These are phyloP conservation scores for Panaeolus papilionaceus DNA, from an alignment of 768 basidiomycete genomes.

Conservation along the genomic window DNA sequence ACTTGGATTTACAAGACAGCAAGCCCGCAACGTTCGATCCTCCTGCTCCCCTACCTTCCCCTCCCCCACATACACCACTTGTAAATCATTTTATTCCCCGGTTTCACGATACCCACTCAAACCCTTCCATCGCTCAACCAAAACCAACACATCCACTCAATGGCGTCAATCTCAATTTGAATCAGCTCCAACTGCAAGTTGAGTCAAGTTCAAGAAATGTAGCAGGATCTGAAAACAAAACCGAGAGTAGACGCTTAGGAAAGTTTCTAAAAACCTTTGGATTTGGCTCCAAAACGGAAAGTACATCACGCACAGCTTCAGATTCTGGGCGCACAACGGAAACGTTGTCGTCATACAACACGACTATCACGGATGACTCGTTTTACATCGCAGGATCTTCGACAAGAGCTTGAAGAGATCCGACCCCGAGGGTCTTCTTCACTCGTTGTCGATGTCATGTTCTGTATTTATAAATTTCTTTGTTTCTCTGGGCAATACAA, in stretches of 20 bases:
- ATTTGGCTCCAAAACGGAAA: slow-evolving; percentile 4
- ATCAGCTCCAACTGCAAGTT: slow-evolving; percentile 29
- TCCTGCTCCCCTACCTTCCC: not conserved
- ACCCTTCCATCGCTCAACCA: slow-evolving; percentile 23
- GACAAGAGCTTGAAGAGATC: not conserved
- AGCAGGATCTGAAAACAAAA: slow-evolving; percentile 8
- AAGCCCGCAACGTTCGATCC: slow-evolving; percentile 2
- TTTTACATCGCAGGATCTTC: not conserved
- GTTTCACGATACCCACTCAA: not conserved
- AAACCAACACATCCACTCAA: slow-evolving; percentile 31
- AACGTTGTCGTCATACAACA: not conserved
- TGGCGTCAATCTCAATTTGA: slow-evolving; percentile 27
- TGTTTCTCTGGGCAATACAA: not conserved
- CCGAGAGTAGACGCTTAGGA: slow-evolving; percentile 14
- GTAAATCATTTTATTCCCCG: not conserved
- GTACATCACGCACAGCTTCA: not conserved
- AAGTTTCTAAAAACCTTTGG: slow-evolving; percentile 11
- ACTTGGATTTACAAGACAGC: slow-evolving; percentile 9
- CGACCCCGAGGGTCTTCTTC: not conserved
- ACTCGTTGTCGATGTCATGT: slow-evolving; percentile 1
- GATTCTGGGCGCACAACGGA: not conserved
- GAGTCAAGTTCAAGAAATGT: slow-evolving; percentile 9
- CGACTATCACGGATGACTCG: not conserved
- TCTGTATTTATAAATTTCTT: not conserved
- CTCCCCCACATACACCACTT: not conserved